Evolutionary conservation across 2,329 filamentous ascomycete genomes (phyloP).

Genomic region (Macrophomina tecta): DNA sequence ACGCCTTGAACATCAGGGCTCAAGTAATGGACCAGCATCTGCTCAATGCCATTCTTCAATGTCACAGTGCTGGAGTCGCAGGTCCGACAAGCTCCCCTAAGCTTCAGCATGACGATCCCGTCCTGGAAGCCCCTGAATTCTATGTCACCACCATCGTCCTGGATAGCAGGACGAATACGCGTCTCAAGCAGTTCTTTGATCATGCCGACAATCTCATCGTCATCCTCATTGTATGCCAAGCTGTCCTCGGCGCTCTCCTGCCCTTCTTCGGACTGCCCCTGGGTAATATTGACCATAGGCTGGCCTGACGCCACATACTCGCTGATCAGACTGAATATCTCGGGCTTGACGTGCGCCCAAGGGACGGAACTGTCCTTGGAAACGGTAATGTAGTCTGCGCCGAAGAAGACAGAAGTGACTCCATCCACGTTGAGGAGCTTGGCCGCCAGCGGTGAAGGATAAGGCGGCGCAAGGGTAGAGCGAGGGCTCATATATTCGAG

Average conservation of each 20-base stretch:
- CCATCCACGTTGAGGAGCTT: slow-evolving; percentile 93
- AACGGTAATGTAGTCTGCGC: slow-evolving; percentile 93
- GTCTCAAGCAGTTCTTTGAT: slow-evolving; percentile 98
- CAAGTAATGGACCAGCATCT: slow-evolving; percentile 67
- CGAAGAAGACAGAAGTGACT: slow-evolving; percentile 94
- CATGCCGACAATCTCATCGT: slow-evolving; percentile 95
- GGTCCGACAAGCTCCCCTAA: slow-evolving; percentile 90
- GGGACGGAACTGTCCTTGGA: slow-evolving; percentile 87
- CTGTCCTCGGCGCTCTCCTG: slow-evolving; percentile 67
- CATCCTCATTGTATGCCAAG: slow-evolving; percentile 84
- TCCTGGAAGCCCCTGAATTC: slow-evolving; percentile 86
- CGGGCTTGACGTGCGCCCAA: slow-evolving; percentile 94
- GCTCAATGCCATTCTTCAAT: slow-evolving; percentile 96
- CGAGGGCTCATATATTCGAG: slow-evolving; percentile 92
- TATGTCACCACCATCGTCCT: slow-evolving; percentile 97
- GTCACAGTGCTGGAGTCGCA: slow-evolving; percentile 98
- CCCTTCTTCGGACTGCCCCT: slow-evolving; percentile 60
- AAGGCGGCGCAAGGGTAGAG: slow-evolving; percentile 83
- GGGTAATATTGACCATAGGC: slow-evolving; percentile 75
- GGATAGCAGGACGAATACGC: slow-evolving; percentile 90
- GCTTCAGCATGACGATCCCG: slow-evolving; percentile 78
- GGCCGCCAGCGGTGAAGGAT: slow-evolving; percentile 89
- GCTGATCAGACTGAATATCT: slow-evolving; percentile 93
- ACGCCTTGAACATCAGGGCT: too few relatives aligned
- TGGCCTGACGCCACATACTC: slow-evolving; percentile 87